Base-by-base conservation (phyloP, 2,329 filamentous ascomycete genomes). In the Xylariaceae sp. region DNA sequence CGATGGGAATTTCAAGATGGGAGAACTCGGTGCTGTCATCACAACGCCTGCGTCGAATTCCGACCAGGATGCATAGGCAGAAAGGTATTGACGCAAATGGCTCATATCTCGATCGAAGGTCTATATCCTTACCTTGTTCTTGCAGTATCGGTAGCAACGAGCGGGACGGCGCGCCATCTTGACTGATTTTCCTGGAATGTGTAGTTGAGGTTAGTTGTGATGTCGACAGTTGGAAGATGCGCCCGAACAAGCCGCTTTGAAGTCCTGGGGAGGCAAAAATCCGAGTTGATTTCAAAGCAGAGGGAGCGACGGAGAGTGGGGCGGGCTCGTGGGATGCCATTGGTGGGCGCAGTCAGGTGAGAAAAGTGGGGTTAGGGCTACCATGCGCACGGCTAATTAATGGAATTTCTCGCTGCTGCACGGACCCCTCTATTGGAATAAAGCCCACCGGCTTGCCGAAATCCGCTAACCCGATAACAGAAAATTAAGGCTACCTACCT, bases 81-180 rank as follows among this genome's bases (percentile, higher is more conserved):
- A 39, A 34, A 36, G 51, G 9, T 4, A 19, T 49, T 49, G 42
- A 52, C 39, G 42, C 45, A 48, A 18, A 48, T 21, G 13, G 15
- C 5, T 16, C 22, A 5, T 40, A 46, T 32, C 46, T 47, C 26
- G 10, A 22, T 40, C 21, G 9, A 13, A 55, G 30, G 5, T 51
- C 7, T 36, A 13, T 36, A 13, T 22, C 36, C 26, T 80, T 76
- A 95, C 91, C 91, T 96, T 96, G 88, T 97, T 99, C 90, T 99
- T 99, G 92, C 94, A 99, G 89, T 99, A 99, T 75, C 94, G 88
- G 86, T 96, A 99, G 84, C 94, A 99, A 84, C 94, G 89, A 74
- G 94, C 94, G 75, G 94, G 94, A 88, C 94, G 91, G 80, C 94
- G 91, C 75, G 94, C 94, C 94, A 99, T 99, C 83, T 87, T 92